Conservation (phyloP, 495 filamentous ascomycete species). For the Elasticomyces elasticus region DNA sequence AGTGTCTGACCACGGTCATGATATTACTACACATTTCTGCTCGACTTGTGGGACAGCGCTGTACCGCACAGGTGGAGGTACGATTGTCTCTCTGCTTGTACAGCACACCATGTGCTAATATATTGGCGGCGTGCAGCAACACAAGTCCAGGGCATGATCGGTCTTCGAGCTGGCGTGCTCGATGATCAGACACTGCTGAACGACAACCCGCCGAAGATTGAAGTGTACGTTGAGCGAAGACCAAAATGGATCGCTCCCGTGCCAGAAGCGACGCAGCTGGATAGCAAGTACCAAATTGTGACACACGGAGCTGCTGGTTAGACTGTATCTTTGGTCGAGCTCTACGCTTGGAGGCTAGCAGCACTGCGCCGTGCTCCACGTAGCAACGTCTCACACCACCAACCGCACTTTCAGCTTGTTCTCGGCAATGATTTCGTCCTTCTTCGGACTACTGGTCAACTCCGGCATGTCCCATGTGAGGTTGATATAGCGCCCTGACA, state of each 20-base stretch:
- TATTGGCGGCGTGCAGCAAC: background rate
- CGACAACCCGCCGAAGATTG: background rate
- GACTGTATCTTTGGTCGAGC: background rate
- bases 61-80: background rate
- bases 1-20: background rate
- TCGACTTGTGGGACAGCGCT: background rate
- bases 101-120: background rate
- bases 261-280: background rate
- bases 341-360: background rate
- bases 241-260: background rate
- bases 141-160: slow-evolving; percentile 1
- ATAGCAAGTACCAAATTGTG: slow-evolving; percentile 1
- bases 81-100: background rate
- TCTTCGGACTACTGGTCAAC: slow-evolving; percentile 2
- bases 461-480: slow-evolving; percentile 16
- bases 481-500: slow-evolving; percentile 17
- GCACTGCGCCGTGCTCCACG: background rate
- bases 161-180: background rate
- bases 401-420: slow-evolving; percentile 14
- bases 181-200: background rate
- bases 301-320: slow-evolving; percentile 1
- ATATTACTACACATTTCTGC: background rate
- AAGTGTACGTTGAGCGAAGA: background rate
- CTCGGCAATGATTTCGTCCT: slow-evolving; percentile 14
- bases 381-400: background rate